phyloP scores from a whole-genome alignment of 768 basidiomycete genomes.

The Podaxis sp. region DNA sequence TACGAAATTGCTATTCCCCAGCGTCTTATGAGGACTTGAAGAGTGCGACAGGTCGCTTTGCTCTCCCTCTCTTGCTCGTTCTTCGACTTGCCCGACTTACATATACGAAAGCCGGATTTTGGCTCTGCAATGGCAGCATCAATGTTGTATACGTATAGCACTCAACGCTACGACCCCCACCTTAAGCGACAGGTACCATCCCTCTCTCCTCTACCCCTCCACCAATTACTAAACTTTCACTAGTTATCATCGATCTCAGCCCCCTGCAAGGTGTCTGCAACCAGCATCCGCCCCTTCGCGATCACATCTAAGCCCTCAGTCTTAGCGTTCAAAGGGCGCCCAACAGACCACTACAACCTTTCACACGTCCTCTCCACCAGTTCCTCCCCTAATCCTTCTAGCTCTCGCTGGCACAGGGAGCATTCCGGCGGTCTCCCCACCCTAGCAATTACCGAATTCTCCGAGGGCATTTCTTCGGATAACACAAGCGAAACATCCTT shows the following conservation, averaged over 20 bases:
- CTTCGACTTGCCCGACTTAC: background rate
- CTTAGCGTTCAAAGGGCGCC: background rate
- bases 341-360: background rate
- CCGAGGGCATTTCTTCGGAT: background rate
- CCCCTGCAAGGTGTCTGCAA: too few species aligned
- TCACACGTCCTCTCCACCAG: background rate
- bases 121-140: background rate
- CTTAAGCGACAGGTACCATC: background rate
- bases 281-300: background rate
- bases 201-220: background rate
- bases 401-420: background rate
- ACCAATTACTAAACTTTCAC: background rate
- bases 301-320: background rate
- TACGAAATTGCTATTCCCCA: background rate
- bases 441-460: background rate
- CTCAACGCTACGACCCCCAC: slow-evolving; percentile 3
- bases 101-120: background rate
- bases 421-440: background rate
- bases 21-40: background rate
- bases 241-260: background rate
- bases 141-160: background rate
- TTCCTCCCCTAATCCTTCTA: background rate
- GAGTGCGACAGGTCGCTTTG: background rate
- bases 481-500: background rate
- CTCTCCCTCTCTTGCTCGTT: background rate